phyloP scores from a whole-genome alignment of 75 land plant genomes.

The Isoetes taiwanensis region DNA sequence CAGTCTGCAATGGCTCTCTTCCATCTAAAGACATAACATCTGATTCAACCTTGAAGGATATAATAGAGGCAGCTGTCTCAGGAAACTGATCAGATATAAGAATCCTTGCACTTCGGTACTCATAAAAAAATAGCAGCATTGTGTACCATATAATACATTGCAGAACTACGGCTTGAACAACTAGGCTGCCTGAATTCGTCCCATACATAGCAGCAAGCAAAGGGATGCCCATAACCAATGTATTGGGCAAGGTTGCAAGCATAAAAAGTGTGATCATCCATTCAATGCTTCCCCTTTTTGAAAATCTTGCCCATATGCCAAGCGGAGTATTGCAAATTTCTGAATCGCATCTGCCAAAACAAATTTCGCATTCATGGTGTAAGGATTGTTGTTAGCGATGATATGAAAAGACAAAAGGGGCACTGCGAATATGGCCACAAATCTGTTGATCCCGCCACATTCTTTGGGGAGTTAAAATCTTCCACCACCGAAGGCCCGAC shows the following conservation, averaged over 20 bases:
- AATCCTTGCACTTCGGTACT: slow-evolving; percentile 69
- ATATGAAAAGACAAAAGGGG: slow-evolving; percentile 89
- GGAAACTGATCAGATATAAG: slow-evolving; percentile 94
- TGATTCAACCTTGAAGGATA: slow-evolving; percentile 81
- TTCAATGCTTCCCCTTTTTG: slow-evolving; percentile 46
- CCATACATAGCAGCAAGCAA: slow-evolving; percentile 87
- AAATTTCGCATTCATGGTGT: slow-evolving; percentile 71
- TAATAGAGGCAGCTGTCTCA: slow-evolving; percentile 64
- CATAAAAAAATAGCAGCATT: slow-evolving; percentile 74
- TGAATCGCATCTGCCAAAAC: slow-evolving; percentile 72
- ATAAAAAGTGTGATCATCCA: slow-evolving; percentile 90
- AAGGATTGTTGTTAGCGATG: slow-evolving; percentile 85
- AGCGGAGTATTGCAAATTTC: slow-evolving; percentile 50
- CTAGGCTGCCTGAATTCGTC: slow-evolving; percentile 35
- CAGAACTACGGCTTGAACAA: slow-evolving; percentile 84
- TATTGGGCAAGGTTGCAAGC: slow-evolving; percentile 80
- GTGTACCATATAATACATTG: slow-evolving; percentile 97
- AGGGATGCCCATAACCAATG: slow-evolving; percentile 94
- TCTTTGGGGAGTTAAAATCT: slow-evolving; percentile 65
- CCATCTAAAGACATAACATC: slow-evolving; percentile 87
- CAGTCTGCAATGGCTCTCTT: slow-evolving; percentile 58
- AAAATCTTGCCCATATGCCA: slow-evolving; percentile 38
- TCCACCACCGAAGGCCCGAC: slow-evolving; percentile 92
- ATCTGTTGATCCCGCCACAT: slow-evolving; percentile 91
- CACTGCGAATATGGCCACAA: slow-evolving; percentile 93